Base-by-base conservation (phyloP, 2,329 filamentous ascomycete genomes). In the Pseudocercospora cruenta region DNA sequence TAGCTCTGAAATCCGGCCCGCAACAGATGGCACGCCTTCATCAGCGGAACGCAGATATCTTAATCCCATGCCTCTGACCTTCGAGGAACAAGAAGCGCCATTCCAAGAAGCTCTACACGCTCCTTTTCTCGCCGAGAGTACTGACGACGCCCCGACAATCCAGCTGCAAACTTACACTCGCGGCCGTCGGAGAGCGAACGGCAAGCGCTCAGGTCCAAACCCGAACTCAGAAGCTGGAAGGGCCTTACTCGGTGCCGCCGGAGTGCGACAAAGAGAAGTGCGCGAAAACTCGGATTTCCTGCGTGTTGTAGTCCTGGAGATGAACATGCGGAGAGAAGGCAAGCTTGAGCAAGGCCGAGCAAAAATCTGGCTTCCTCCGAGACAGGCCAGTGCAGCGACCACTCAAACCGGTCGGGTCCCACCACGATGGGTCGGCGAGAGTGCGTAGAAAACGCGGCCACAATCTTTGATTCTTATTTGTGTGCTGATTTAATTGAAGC, bases 281-380 rank as follows among this genome's bases (percentile, higher is more conserved):
- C 81, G 87, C 59, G 87, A 90, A 72, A 90, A 90, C 75, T 81
- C 84, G 69, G 84, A 89, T 72, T 90, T 90, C 74, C 77, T 90
- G 55, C 84, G 87, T 39, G 84, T 89, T 69, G 86, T 89, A 16
- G 87, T 89, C 10, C 80, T 89, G 57, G 87, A 90, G 77, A 88
- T 89, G 87, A 89, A 89, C 75, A 90, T 90, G 87, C 83, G 87
- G 43, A 83, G 87, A 51, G 82, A 81, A 67, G 87, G 87, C 63
- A 90, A 90, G 77, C 79, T 90, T 53, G 86, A 87, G 67, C 80
- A 83, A 16, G 85, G 86, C 21, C 81, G 83, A 68, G 87, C 87
- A 26, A 83, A 82, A 63, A 82, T 89, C 66, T 89, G 86, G 85
- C 76, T 89, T 53, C 87, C 87, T 43, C 87, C 87, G 53, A 82